Percentiles rank a stretch among this genome's conserved stretches.
These are phyloP conservation scores for Aspergillus texensis DNA, from an alignment of 2,329 filamentous ascomycete species.

Conservation along the genomic window DNA sequence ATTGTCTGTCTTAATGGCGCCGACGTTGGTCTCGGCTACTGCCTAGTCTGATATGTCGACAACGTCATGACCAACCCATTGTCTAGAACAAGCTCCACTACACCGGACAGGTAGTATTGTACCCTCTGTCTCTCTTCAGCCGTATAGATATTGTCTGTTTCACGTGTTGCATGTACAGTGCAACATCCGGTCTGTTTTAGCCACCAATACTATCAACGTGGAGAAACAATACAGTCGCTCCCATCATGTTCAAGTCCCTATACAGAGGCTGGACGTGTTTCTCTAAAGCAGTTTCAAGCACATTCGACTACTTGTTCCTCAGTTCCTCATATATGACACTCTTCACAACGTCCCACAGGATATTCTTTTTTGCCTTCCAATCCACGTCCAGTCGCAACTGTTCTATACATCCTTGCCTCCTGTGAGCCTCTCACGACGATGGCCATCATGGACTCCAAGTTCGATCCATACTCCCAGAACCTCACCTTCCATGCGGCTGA, in stretches of 20 bases:
- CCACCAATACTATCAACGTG: conserved; percentile 3
- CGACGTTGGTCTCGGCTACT: background rate
- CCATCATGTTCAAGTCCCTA: conserved; percentile 14
- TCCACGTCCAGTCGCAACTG: background rate
- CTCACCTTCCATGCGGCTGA: conserved; percentile 52
- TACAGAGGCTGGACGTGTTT: conserved; percentile 7
- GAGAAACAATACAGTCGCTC: background rate
- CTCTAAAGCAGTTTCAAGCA: background rate
- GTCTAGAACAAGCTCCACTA: conserved; percentile 9
- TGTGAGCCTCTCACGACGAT: background rate
- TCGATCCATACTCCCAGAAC: conserved; percentile 56
- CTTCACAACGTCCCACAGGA: conserved; percentile 2
- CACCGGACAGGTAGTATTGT: conserved; percentile 14
- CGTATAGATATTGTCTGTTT: conserved; percentile 33
- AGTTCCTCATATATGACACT: background rate
- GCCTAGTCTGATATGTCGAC: background rate
- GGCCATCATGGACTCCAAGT: conserved; percentile 30
- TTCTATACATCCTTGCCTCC: background rate
- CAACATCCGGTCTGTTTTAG: conserved; percentile 14
- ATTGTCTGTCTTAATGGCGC: conserved; percentile 27
- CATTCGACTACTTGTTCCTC: background rate
- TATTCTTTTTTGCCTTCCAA: background rate
- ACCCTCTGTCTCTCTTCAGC: background rate
- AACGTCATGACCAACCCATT: conserved; percentile 10
- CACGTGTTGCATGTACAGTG: conserved; percentile 20